Percentiles rank a stretch among this genome's conserved stretches.
phyloP scores from a whole-genome alignment of 2,329 filamentous ascomycete genomes.

The Aspergillus puulaauensis region DNA sequence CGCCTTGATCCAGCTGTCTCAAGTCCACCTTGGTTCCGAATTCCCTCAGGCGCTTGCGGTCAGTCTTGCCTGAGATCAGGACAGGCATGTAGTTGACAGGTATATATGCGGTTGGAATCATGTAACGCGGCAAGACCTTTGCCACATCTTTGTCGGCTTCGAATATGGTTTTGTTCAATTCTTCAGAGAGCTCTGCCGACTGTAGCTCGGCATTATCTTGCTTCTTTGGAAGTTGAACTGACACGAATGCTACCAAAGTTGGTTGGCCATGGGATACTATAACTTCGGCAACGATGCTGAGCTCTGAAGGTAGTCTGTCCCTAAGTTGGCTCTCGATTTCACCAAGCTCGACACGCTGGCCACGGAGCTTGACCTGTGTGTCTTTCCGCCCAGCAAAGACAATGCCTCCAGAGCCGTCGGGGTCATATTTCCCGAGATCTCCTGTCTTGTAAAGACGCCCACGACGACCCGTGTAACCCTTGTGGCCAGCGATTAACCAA shows the following conservation, averaged over 20 bases:
- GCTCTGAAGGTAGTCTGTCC: constrained; percentile 26
- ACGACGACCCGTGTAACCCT: constrained; percentile 23
- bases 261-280: constrained; percentile 36
- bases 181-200: constrained; percentile 16
- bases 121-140: constrained; percentile 32
- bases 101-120: constrained; percentile 44
- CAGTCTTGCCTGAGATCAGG: constrained; percentile 46
- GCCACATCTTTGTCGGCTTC: constrained; percentile 24
- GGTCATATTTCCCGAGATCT: constrained; percentile 39
- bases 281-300: constrained; percentile 50
- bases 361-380: constrained; percentile 43
- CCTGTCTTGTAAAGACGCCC: constrained; percentile 43
- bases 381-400: constrained; percentile 42
- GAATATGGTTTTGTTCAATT: constrained; percentile 18
- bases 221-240: constrained; percentile 23
- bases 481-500: constrained; percentile 35
- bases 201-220: constrained; percentile 18
- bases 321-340: constrained; percentile 41
- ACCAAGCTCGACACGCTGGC: constrained; percentile 45
- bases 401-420: constrained; percentile 38
- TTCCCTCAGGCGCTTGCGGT: constrained; percentile 38
- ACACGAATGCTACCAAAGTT: constrained; percentile 33
- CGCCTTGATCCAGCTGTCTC: constrained; percentile 28
- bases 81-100: constrained; percentile 44
- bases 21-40: constrained; percentile 36